These are phyloP conservation scores for Conidiobolus incongruus DNA, from an alignment of 371 early-diverging fungal genomes.

Conservation along the genomic window DNA sequence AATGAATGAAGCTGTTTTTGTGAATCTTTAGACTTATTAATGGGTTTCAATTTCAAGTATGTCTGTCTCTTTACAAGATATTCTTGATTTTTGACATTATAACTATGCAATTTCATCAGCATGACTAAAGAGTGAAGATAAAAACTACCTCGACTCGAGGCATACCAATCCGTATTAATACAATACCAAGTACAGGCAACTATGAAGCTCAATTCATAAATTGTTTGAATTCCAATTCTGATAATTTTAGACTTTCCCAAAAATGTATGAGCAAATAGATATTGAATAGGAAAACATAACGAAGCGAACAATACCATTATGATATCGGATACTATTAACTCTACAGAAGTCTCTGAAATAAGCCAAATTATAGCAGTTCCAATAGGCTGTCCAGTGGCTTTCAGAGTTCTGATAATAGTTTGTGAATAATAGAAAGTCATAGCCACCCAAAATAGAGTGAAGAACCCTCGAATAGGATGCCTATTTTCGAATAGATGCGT, in stretches of 20 bases:
- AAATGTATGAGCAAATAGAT: no score
- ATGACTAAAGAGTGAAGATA: conserved; percentile 71
- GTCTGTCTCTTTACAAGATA: conserved; percentile 24
- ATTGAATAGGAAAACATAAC: neutral
- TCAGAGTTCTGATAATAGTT: conserved; percentile 38
- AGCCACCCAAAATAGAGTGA: conserved; percentile 76
- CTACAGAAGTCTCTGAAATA: conserved; percentile 38
- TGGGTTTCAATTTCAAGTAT: no score
- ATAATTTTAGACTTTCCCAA: neutral
- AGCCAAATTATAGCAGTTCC: conserved; percentile 26
- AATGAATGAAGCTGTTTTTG: conserved; percentile 6
- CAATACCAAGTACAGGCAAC: neutral
- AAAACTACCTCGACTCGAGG: conserved; percentile 79
- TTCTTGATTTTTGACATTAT: conserved; percentile 48
- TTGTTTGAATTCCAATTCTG: conserved; percentile 3
- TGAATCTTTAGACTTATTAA: conserved; percentile 11
- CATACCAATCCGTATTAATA: conserved; percentile 65
- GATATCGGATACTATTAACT: conserved; percentile 37
- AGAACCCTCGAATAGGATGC: conserved; percentile 59
- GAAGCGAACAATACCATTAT: conserved; percentile 20
- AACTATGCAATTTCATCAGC: conserved; percentile 90
- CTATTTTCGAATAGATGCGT: conserved; percentile 13
- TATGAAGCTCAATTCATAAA: neutral
- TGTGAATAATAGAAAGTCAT: conserved; percentile 56
- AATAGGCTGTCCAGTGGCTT: conserved; percentile 37